Base-by-base conservation (phyloP, 495 filamentous ascomycete species). In the Immersiella caudata region DNA sequence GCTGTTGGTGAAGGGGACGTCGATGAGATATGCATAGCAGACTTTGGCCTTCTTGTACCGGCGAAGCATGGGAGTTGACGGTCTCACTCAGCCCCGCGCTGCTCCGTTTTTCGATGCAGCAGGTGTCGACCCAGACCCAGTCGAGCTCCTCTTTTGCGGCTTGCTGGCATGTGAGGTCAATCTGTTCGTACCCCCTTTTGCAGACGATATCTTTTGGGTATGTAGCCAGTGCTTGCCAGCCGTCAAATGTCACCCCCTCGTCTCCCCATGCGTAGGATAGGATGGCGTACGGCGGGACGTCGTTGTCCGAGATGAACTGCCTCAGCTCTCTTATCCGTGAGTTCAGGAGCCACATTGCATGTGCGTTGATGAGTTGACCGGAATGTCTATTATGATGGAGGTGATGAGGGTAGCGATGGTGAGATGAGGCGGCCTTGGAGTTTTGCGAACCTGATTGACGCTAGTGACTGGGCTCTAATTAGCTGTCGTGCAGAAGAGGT, bases 21-120 rank as follows among this genome's bases (percentile, higher is more conserved):
- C 60, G 2, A 54, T 20, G 1, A 78, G 73, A 51, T 71, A 78
- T 11, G 73, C 75, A 26, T 78, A 81, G 65, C 65, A 67, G 22
- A 67, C 8, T 27, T 24, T 46, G 3, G 56, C 40, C 11, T 60
- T 26, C 12, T 46, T 35, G 57, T 67, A 67, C 46, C 57, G 61
- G 7, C 46, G 36, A 55, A 60, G 61, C 65, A 67, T 67, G 26
- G n/a, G 65, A 67, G 35, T 65, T 65, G 52, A 65, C 57, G 52
- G 63, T 52, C 51, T 65, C 63, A 14, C 29, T 46, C 18, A 65
- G 52, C 63, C 57, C 63, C 9, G 63, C 52, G 52, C 52, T 57
- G 33, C 52, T 65, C 12, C 11, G 54, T 36, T 60, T 60, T 25
- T 67, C 65, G 65, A 67, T 67, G 46, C 65, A 67, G 57, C 65